A percentile compares a stretch with the other conserved stretches of the same genome.
Evolutionary conservation across 1,284 basidiomycete genomes (phyloP).

Genomic region (Flammula alnicola): DNA sequence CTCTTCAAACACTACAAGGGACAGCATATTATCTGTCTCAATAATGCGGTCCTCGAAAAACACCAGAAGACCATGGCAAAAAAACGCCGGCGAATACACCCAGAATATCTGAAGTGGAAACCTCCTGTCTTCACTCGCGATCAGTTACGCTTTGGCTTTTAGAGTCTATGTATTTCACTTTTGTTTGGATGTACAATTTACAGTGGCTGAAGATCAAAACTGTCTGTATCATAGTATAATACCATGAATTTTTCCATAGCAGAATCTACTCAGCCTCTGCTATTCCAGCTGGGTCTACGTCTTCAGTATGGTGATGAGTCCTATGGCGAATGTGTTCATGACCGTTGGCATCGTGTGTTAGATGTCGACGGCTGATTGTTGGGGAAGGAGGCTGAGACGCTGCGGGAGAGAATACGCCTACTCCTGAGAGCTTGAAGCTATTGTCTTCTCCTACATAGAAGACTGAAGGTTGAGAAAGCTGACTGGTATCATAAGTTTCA

Average conservation of each 20-base stretch:
- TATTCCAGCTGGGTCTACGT: constrained; percentile 4
- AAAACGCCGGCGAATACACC: constrained; percentile 78
- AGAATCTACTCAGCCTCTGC: constrained; percentile 5
- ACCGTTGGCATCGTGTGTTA: constrained; percentile 12
- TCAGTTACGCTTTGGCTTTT: constrained; percentile 89
- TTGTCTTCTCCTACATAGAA: constrained; percentile 54
- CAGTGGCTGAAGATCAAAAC: constrained; percentile 15
- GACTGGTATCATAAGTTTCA: constrained; percentile 19
- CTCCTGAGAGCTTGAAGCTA: constrained; percentile 64
- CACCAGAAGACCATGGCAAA: constrained; percentile 88
- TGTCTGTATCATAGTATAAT: constrained; percentile 24
- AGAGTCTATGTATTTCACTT: constrained; percentile 25
- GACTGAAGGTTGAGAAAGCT: constrained; percentile 38
- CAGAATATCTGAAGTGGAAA: constrained; percentile 89
- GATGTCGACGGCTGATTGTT: constrained; percentile 41
- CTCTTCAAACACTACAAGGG: constrained; percentile 98
- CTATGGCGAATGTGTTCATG: constrained; percentile 26
- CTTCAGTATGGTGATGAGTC: constrained; percentile 11
- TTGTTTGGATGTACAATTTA: constrained; percentile 21
- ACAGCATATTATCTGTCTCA: constrained; percentile 92
- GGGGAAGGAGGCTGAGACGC: constrained; percentile 70
- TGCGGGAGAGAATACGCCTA: constrained; percentile 72
- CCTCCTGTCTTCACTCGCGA: constrained; percentile 92
- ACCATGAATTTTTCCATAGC: constrained; percentile 13
- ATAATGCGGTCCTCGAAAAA: constrained; percentile 90